These are phyloP conservation scores for Stagonosporopsis rhizophila DNA, from an alignment of 2,329 filamentous ascomycete species.

Conservation along the genomic window DNA sequence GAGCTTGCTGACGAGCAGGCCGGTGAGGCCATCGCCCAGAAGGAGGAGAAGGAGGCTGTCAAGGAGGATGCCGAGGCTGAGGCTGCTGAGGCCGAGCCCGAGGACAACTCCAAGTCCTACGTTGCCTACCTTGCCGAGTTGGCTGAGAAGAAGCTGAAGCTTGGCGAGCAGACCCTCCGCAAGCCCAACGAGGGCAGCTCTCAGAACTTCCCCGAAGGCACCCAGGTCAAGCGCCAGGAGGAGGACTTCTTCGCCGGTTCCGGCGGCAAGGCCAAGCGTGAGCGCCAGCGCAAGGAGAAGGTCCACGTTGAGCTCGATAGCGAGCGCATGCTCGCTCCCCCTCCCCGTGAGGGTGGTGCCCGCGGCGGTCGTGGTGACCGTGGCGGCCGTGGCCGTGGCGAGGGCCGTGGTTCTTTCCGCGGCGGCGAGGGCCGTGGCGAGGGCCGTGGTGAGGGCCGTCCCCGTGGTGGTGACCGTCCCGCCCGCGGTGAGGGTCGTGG, in stretches of 20 bases:
- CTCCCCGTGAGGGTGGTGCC: slow-evolving; percentile 59
- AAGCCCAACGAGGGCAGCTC: slow-evolving; percentile 92
- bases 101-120: slow-evolving; percentile 92
- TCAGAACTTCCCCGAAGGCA: slow-evolving; percentile 93
- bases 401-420: slow-evolving; percentile 58
- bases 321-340: slow-evolving; percentile 60
- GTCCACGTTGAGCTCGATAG: slow-evolving; percentile 87
- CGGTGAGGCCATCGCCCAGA: slow-evolving; percentile 85
- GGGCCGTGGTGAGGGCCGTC: slow-evolving; percentile 59
- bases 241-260: slow-evolving; percentile 76
- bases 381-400: slow-evolving; percentile 58
- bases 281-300: slow-evolving; percentile 93
- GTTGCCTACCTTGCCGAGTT: slow-evolving; percentile 82
- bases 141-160: slow-evolving; percentile 77
- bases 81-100: slow-evolving; percentile 63
- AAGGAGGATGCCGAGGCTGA: slow-evolving; percentile 49
- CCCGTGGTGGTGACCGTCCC: slow-evolving; percentile 59
- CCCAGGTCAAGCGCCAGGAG: slow-evolving; percentile 64
- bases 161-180: slow-evolving; percentile 75
- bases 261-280: slow-evolving; percentile 77
- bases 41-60: slow-evolving; percentile 74
- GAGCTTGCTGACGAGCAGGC: slow-evolving; percentile 92
- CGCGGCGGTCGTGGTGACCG: slow-evolving; percentile 59
- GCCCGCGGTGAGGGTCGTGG: slow-evolving; percentile 57
- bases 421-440: slow-evolving; percentile 61